Percentiles rank a stretch among this genome's conserved stretches.
Conservation (phyloP, 108 stramenopile species). For the Cyclotella baltica region DNA sequence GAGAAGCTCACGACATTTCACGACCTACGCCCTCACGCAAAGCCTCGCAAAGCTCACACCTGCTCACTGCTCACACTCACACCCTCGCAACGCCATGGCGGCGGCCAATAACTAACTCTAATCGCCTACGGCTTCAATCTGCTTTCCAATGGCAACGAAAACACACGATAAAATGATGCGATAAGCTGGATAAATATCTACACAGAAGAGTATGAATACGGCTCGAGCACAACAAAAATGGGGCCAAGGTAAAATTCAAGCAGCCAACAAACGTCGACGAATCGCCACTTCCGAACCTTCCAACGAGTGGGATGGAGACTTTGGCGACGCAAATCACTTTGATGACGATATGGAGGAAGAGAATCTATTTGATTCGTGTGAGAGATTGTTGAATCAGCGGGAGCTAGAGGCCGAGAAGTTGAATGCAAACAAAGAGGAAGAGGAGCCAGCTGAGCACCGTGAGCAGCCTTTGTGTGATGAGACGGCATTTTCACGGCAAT, state of each 20-base stretch:
- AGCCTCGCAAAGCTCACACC: too few species aligned
- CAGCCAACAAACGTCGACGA: constrained; percentile 1
- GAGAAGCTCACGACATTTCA: too few species aligned
- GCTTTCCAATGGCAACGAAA: neutral
- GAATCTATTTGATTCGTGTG: constrained; percentile 40
- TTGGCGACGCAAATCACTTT: neutral
- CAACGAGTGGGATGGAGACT: neutral
- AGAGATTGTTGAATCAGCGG: constrained; percentile 20
- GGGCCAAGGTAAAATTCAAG: constrained; percentile 8
- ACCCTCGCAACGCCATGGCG: too few species aligned
- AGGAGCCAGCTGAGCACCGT: neutral
- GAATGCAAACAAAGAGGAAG: neutral
- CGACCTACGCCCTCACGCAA: too few species aligned
- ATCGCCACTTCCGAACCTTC: neutral
- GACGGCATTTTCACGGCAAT: neutral
- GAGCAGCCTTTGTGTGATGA: neutral
- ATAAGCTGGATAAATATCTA: too few species aligned
- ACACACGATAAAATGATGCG: neutral
- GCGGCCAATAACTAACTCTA: too few species aligned
- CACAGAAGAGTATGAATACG: neutral
- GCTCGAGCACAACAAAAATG: neutral
- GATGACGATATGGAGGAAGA: constrained; percentile 19
- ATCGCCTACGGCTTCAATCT: too few species aligned
- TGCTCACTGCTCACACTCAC: too few species aligned
- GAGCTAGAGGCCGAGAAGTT: constrained; percentile 1